A percentile compares a stretch with the other conserved stretches of the same genome.
Conservation (phyloP, 176 grass and related monocot genomes). For the Eleusine indica region DNA sequence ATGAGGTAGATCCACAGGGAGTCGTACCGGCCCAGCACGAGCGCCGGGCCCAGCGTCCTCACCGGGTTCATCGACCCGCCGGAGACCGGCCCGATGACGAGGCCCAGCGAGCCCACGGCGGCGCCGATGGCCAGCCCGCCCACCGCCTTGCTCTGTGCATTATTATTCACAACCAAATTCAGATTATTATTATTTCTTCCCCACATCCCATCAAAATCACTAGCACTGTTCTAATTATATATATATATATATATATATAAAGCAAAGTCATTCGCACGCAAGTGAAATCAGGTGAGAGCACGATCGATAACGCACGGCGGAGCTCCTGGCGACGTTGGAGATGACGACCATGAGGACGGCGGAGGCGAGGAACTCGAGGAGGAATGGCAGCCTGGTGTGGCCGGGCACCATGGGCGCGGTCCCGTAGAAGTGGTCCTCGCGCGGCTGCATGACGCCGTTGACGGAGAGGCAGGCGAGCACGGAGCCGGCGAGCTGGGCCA, state of each 20-base stretch:
- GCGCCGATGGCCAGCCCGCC: slow-evolving; percentile 48
- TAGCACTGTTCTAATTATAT: no score
- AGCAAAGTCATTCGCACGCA: no score
- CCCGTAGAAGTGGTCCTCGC: slow-evolving; percentile 55
- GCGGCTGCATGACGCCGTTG: slow-evolving; percentile 42
- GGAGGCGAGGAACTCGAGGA: slow-evolving; percentile 58
- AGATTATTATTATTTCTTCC: no score
- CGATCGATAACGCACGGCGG: slow-evolving; percentile 1
- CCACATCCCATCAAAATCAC: no score
- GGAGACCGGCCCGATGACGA: slow-evolving; percentile 58
- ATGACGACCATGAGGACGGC: slow-evolving; percentile 69
- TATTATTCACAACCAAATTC: neutral
- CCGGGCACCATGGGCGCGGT: slow-evolving; percentile 18
- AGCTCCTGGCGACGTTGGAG: slow-evolving; percentile 36
- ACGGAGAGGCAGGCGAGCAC: slow-evolving; percentile 44
- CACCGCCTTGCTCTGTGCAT: slow-evolving; percentile 30
- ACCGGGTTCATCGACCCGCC: slow-evolving; percentile 78
- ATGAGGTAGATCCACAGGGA: slow-evolving; percentile 60
- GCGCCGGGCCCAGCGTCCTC: slow-evolving; percentile 62
- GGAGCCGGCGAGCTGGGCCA: slow-evolving; percentile 44
- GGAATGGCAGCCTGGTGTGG: slow-evolving; percentile 40
- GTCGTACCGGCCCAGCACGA: slow-evolving; percentile 47
- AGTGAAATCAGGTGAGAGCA: neutral
- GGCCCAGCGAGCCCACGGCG: slow-evolving; percentile 28
- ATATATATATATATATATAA: no score